phyloP scores from a whole-genome alignment of 129 eudicot species.

The Centaurea solstitialis region DNA sequence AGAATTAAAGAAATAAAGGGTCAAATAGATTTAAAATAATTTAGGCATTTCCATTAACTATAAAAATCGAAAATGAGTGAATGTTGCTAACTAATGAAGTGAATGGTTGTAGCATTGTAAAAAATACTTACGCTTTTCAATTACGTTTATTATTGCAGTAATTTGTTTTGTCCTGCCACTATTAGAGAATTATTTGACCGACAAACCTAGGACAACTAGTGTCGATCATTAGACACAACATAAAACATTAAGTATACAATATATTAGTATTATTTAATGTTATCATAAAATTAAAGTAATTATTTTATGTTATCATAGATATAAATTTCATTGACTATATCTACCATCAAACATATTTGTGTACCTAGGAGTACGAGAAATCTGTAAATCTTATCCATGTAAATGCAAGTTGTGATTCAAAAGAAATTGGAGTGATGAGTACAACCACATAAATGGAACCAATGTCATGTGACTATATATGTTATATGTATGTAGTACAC shows the following conservation, averaged over 20 bases:
- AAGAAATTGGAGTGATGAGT: background rate
- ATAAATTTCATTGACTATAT: too few species aligned
- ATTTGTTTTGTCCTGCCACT: too few species aligned
- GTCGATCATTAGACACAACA: background rate
- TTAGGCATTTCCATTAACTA: too few species aligned
- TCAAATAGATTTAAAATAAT: too few species aligned
- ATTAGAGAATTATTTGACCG: background rate
- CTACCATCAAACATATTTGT: background rate
- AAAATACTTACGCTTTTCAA: too few species aligned
- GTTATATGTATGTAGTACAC: background rate
- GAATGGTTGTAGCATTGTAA: too few species aligned
- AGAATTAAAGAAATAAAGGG: background rate
- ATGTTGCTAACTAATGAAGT: too few species aligned
- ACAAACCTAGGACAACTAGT: background rate
- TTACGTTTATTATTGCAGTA: too few species aligned
- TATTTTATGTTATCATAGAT: too few species aligned
- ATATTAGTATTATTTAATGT: too few species aligned
- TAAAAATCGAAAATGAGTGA: too few species aligned
- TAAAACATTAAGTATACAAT: background rate
- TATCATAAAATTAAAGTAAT: too few species aligned
- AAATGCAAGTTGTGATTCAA: slow-evolving; percentile 3
- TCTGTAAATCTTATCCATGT: slow-evolving; percentile 23
- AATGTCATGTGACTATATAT: slow-evolving; percentile 16
- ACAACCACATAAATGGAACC: background rate
- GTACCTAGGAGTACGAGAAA: slow-evolving; percentile 31